A percentile compares a stretch with the other conserved stretches of the same genome.
These are phyloP conservation scores for Entomortierella parvispora DNA, from an alignment of 192 early-diverging fungal species.

Conservation along the genomic window DNA sequence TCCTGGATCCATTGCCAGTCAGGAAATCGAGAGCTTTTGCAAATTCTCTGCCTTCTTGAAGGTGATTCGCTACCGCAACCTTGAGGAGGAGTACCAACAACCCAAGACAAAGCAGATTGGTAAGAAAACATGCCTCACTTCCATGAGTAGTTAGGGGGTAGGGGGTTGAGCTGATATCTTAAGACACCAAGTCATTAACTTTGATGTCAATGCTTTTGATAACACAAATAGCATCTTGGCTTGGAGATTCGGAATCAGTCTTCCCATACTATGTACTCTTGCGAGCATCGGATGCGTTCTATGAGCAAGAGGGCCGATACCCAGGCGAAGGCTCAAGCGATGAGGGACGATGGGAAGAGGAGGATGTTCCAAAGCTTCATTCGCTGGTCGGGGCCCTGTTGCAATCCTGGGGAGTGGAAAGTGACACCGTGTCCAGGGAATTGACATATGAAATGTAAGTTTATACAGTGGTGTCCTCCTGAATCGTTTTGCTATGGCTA, in stretches of 20 bases:
- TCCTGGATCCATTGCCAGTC: constrained; percentile 63
- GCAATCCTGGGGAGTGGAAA: constrained; percentile 49
- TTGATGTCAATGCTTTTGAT: background rate
- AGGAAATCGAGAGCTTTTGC: constrained; percentile 83
- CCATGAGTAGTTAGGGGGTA: background rate
- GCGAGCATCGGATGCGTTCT: constrained; percentile 74
- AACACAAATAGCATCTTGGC: constrained; percentile 52
- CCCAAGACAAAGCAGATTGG: constrained; percentile 61
- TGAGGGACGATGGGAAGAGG: constrained; percentile 29
- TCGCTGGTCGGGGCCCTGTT: constrained; percentile 55
- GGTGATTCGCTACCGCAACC: constrained; percentile 70
- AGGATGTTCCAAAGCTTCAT: constrained; percentile 65
- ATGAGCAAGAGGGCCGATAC: constrained; percentile 61
- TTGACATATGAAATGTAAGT: constrained; percentile 74
- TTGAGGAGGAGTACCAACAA: constrained; percentile 65
- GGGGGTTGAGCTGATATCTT: too few relatives aligned
- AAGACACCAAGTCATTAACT: too few relatives aligned
- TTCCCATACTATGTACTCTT: constrained; percentile 72
- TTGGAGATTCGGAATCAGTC: constrained; percentile 62
- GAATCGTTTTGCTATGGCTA: background rate
- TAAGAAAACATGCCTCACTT: constrained; percentile 25
- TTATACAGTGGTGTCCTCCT: background rate
- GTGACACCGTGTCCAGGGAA: constrained; percentile 59
- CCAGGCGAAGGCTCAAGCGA: constrained; percentile 67
- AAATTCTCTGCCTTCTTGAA: constrained; percentile 80